Evolutionary conservation across 805 yeast genomes (phyloP), one percentile per base, ranked within the genome.

Genomic region (Nakazawaea ishiwadae): DNA sequence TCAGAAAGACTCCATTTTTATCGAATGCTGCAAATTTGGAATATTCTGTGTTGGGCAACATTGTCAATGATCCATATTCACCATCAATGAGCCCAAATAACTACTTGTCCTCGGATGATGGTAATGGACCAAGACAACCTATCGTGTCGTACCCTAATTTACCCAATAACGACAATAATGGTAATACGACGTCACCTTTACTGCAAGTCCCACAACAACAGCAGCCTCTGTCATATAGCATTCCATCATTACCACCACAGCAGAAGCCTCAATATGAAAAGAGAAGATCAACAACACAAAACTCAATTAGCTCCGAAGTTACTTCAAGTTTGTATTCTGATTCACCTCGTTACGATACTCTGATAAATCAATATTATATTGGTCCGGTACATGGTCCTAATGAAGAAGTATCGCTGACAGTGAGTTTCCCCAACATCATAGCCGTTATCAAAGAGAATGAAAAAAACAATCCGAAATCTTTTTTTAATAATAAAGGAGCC

Each of bases 21-120:
- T 80, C 88, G 1, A 66, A 75, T 27, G 89, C 93, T 1, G 89
- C 87, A 0, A 83, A 81, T 52, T 63, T 81, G 39, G 93, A 84
- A 51, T 83, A 84, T 51, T 72, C 86, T 3, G 77, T 83, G 3
- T 60, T 84, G 23, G 81, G 88, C 7, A 77, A 71, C 45, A 82
- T 84, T 37, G 69, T 81, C 28, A 77, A 76, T 27, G 78, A 75
- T 37, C 71, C 63, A 44, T 53, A 60, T 37, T 35, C 44, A 3
- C 42, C 43, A 16, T 29, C 55, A 24, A 28, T 55, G 45, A 56
- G 60, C 37, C 48, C 62, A 51, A 39, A 70, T 62, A 21, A 75
- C 65, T 27, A 70, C 58, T 4, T 28, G 20, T 50, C 50, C 5
- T 50, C 58, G 8, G 54, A 54, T n/a, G 47, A 44, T 6, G 16